Conservation (phyloP, 2,329 filamentous ascomycete species). For the Microsporum canis region DNA sequence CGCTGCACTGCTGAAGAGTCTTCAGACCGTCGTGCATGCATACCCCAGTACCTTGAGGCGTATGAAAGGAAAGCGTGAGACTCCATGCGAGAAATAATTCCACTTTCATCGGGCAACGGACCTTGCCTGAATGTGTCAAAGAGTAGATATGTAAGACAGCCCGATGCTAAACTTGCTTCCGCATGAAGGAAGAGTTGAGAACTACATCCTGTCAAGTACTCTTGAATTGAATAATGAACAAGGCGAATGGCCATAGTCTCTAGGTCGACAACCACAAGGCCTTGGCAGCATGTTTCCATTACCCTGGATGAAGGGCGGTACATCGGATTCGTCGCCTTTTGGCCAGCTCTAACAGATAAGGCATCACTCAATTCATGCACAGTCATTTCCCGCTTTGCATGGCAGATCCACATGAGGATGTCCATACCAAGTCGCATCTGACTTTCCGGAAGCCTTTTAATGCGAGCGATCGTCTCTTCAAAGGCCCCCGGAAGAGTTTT, state of each 20-base stretch:
- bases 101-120: background rate
- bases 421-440: background rate
- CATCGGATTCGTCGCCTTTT: background rate
- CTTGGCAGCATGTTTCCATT: conserved; percentile 12
- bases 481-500: background rate
- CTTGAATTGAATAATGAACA: conserved; percentile 39
- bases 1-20: background rate
- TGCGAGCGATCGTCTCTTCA: background rate
- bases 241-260: conserved; percentile 15
- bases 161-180: conserved; percentile 16
- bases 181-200: conserved; percentile 16
- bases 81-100: background rate
- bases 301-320: background rate
- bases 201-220: conserved; percentile 35
- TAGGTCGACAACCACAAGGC: conserved; percentile 17
- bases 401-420: background rate
- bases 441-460: background rate
- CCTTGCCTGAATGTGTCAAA: conserved; percentile 17
- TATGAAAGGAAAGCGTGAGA: conserved; percentile 21
- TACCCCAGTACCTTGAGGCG: conserved; percentile 19
- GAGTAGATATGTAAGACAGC: conserved; percentile 24
- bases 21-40: conserved; percentile 12
- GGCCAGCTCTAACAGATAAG: background rate
- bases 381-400: background rate
- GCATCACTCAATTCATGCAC: background rate